Evolutionary conservation across 2,329 filamentous ascomycete species (phyloP).

Genomic region (Tricladium varicosporioides): DNA sequence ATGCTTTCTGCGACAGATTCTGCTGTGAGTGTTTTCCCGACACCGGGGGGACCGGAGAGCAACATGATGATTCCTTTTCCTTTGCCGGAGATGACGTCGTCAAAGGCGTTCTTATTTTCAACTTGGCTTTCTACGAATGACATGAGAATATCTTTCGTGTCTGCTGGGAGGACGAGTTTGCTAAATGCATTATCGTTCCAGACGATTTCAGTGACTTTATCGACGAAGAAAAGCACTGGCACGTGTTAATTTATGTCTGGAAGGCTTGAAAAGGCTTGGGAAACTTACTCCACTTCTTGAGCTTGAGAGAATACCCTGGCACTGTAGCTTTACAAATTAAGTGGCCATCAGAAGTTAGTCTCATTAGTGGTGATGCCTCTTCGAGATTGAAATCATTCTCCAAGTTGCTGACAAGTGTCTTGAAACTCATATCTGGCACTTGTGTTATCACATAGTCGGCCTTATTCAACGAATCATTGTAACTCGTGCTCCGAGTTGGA

Average conservation of each 20-base stretch:
- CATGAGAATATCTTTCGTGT: slow-evolving; percentile 46
- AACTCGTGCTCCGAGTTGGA: neutral
- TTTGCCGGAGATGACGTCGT: slow-evolving; percentile 31
- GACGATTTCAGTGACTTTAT: slow-evolving; percentile 6
- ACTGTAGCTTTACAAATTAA: slow-evolving; percentile 31
- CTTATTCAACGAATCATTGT: neutral
- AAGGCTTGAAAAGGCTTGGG: no score
- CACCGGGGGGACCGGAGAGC: slow-evolving; percentile 18
- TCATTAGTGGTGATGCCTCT: neutral
- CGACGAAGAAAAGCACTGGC: slow-evolving; percentile 25
- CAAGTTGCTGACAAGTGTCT: neutral
- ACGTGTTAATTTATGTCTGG: no score
- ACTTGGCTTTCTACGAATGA: slow-evolving; percentile 46
- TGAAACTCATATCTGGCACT: neutral
- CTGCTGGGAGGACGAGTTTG: slow-evolving; percentile 46
- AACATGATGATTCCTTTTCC: slow-evolving; percentile 23
- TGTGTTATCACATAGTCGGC: neutral
- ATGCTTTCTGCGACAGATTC: slow-evolving; percentile 37
- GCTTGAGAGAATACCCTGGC: slow-evolving; percentile 33
- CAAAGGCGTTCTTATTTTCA: slow-evolving; percentile 17
- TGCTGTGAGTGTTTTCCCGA: slow-evolving; percentile 33
- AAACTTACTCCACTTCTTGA: slow-evolving; percentile 34
- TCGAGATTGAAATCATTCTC: neutral
- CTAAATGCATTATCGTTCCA: slow-evolving; percentile 45
- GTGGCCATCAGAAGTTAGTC: neutral